A percentile compares a stretch with the other conserved stretches of the same genome.
phyloP scores from a whole-genome alignment of 2,329 filamentous ascomycete species.

The Colletotrichum melonis region DNA sequence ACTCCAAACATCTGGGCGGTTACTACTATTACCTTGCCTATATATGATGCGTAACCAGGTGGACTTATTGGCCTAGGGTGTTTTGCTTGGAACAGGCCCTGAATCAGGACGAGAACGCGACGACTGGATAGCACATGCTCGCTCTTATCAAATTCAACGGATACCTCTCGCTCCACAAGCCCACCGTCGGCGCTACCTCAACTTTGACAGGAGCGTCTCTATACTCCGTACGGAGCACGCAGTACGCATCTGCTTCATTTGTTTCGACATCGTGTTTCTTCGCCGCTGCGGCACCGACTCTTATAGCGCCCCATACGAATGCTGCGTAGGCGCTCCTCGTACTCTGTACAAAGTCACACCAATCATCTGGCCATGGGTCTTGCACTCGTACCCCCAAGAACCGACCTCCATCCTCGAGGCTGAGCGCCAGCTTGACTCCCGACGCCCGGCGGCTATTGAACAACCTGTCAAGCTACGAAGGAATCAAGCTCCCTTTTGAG shows the following conservation, averaged over 20 bases:
- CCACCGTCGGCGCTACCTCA: constrained; percentile 18
- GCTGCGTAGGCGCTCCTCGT: neutral
- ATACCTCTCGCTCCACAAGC: constrained; percentile 5
- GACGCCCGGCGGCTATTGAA: neutral
- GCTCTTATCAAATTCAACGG: constrained; percentile 7
- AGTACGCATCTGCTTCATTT: neutral
- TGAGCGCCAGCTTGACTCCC: constrained; percentile 22
- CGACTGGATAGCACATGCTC: neutral
- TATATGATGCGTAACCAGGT: neutral
- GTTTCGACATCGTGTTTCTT: constrained; percentile 2
- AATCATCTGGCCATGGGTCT: neutral
- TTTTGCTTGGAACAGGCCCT: constrained; percentile 17
- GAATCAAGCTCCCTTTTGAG: neutral
- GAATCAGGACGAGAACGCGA: neutral
- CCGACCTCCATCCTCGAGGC: constrained; percentile 9
- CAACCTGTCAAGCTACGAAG: neutral
- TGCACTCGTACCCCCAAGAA: neutral
- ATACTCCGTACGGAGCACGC: neutral
- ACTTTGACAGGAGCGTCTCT: constrained; percentile 10
- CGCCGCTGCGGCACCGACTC: neutral
- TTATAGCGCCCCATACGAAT: neutral
- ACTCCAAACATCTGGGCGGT: neutral
- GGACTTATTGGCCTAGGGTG: constrained; percentile 13
- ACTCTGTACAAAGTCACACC: neutral
- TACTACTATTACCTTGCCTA: neutral